Evolutionary conservation across 202 grass and related monocot species (phyloP).

Genomic region (Zoysia matrella): DNA sequence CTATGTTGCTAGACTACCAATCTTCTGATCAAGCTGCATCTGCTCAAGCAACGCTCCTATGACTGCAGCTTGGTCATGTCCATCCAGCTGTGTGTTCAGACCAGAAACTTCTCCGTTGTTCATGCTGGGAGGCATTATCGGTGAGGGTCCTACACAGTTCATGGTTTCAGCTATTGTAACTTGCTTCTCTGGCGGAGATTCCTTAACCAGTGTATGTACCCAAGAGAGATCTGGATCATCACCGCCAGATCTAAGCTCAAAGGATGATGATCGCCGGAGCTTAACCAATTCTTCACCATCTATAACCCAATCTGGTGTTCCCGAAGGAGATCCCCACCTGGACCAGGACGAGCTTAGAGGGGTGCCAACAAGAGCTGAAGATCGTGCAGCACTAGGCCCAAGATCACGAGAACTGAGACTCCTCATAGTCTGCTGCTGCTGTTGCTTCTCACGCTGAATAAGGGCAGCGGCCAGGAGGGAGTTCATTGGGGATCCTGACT

Average conservation of each 20-base stretch:
- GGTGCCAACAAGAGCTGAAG: slow-evolving; percentile 44
- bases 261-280: slow-evolving; percentile 64
- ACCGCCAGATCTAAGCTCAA: slow-evolving; percentile 56
- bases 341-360: slow-evolving; percentile 68
- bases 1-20: slow-evolving; percentile 61
- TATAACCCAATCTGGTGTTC: slow-evolving; percentile 56
- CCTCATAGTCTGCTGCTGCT: slow-evolving; percentile 64
- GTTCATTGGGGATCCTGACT: slow-evolving; percentile 75
- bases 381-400: slow-evolving; percentile 57
- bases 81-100: slow-evolving; percentile 36
- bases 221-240: slow-evolving; percentile 83
- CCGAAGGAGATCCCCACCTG: slow-evolving; percentile 69
- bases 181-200: slow-evolving; percentile 77
- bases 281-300: slow-evolving; percentile 66
- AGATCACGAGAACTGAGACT: slow-evolving; percentile 71
- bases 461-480: slow-evolving; percentile 71
- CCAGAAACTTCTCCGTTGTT: slow-evolving; percentile 27
- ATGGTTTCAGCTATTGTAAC: slow-evolving; percentile 37
- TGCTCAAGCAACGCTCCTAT: slow-evolving; percentile 72
- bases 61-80: slow-evolving; percentile 61
- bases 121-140: slow-evolving; percentile 22
- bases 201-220: slow-evolving; percentile 72
- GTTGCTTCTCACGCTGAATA: slow-evolving; percentile 75
- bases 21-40: slow-evolving; percentile 68
- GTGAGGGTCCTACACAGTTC: slow-evolving; percentile 46